A percentile compares a stretch with the other conserved stretches of the same genome.
These are phyloP conservation scores for Exobasidium cylindrosporum DNA, from an alignment of 1,284 basidiomycete genomes.

Conservation along the genomic window DNA sequence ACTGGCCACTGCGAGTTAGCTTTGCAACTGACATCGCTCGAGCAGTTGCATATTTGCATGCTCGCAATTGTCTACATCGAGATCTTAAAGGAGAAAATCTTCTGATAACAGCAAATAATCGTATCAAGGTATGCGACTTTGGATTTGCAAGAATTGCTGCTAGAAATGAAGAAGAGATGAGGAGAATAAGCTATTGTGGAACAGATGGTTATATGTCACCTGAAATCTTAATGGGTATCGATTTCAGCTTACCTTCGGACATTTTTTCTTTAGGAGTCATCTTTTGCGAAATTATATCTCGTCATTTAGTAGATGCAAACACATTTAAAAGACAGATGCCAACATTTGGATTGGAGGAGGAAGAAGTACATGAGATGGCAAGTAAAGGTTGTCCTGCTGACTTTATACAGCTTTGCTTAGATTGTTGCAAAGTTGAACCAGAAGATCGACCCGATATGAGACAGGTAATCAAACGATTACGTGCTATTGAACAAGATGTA, in stretches of 20 bases:
- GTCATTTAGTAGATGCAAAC: constrained; percentile 73
- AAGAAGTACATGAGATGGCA: constrained; percentile 70
- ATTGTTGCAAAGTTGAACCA: constrained; percentile 73
- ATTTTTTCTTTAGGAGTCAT: constrained; percentile 93
- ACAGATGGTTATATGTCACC: constrained; percentile 73
- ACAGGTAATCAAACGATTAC: constrained; percentile 70
- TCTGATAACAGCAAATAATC: constrained; percentile 85
- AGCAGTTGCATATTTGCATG: constrained; percentile 93
- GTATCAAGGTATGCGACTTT: constrained; percentile 95
- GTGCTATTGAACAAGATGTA: constrained; percentile 73
- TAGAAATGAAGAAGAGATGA: constrained; percentile 82
- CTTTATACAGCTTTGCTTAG: constrained; percentile 73
- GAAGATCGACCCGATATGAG: constrained; percentile 71
- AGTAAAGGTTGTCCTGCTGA: constrained; percentile 73
- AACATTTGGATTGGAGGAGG: constrained; percentile 70
- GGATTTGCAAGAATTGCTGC: constrained; percentile 88
- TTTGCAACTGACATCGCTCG: constrained; percentile 92
- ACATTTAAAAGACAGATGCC: constrained; percentile 38
- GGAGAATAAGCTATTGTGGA: constrained; percentile 89
- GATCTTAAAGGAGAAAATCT: constrained; percentile 97
- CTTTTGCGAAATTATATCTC: constrained; percentile 82
- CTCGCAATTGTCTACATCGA: constrained; percentile 68
- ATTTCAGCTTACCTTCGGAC: constrained; percentile 89
- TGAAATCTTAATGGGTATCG: constrained; percentile 84
- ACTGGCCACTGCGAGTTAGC: constrained; percentile 67